Evolutionary conservation across 495 filamentous ascomycete genomes (phyloP).

Genomic region (Penicillium simplicissimum): DNA sequence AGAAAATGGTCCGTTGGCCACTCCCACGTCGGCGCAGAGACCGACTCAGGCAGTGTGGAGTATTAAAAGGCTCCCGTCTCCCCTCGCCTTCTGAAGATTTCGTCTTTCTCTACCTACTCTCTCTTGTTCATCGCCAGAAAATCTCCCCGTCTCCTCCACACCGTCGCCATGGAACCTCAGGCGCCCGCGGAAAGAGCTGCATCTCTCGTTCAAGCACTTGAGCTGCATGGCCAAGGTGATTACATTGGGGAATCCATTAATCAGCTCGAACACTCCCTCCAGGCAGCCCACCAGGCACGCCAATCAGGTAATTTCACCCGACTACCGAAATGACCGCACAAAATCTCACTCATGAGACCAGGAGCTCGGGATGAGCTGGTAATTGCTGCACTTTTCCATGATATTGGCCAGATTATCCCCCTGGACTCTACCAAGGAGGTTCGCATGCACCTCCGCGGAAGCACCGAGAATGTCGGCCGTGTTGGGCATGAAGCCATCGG

Average conservation of each 20-base stretch:
- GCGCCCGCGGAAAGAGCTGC: slow-evolving; percentile 20
- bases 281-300: slow-evolving; percentile 40
- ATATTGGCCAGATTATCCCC: slow-evolving; percentile 47
- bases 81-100: neutral
- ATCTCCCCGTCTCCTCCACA: neutral
- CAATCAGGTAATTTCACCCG: slow-evolving; percentile 17
- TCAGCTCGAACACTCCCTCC: slow-evolving; percentile 49
- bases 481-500: slow-evolving; percentile 46
- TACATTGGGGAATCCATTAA: slow-evolving; percentile 48
- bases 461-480: slow-evolving; percentile 39
- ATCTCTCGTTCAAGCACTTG: slow-evolving; percentile 27
- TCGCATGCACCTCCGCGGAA: slow-evolving; percentile 30
- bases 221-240: slow-evolving; percentile 36
- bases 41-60: neutral
- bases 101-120: neutral
- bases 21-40: neutral
- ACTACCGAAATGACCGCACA: neutral
- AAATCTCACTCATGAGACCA: slow-evolving; percentile 13
- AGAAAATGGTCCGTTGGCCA: too few relatives aligned
- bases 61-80: neutral
- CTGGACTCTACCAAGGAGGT: slow-evolving; percentile 30
- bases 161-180: slow-evolving; percentile 7
- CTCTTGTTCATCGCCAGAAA: too few relatives aligned
- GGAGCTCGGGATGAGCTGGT: slow-evolving; percentile 37
- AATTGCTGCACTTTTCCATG: slow-evolving; percentile 46